phyloP scores from a whole-genome alignment of 805 yeast species.

The Saccharomycopsis selenospora region DNA sequence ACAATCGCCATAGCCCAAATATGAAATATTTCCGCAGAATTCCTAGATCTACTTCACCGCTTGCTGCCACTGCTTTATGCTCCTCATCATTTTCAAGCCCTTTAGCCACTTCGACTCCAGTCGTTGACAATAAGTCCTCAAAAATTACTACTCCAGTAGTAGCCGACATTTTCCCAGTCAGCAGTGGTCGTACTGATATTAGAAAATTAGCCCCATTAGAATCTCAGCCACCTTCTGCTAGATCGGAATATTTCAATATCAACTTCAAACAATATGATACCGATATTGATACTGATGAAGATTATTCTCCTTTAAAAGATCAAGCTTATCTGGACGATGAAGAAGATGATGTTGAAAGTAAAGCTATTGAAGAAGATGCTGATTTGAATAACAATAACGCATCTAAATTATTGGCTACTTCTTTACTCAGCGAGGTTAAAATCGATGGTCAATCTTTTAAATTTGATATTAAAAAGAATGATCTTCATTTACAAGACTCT shows the following conservation, averaged over 20 bases:
- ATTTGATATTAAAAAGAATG: constrained; percentile 6
- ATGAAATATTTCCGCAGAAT: too few relatives aligned
- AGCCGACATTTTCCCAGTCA: constrained; percentile 10
- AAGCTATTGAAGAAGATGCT: constrained; percentile 19
- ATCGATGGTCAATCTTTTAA: constrained; percentile 2
- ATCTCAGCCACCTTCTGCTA: constrained; percentile 15
- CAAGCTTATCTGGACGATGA: constrained; percentile 2
- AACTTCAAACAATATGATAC: constrained; percentile 1
- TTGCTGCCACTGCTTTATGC: too few relatives aligned
- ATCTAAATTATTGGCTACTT: not conserved
- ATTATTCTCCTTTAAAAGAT: not conserved
- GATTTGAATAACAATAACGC: not conserved
- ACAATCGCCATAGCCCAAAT: not conserved
- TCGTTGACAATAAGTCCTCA: too few relatives aligned
- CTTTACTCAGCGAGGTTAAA: not conserved
- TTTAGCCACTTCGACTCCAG: not conserved
- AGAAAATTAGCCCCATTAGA: constrained; percentile 14
- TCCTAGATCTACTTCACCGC: too few relatives aligned
- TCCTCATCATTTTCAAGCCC: too few relatives aligned
- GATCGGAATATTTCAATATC: constrained; percentile 12
- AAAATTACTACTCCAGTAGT: constrained; percentile 12
- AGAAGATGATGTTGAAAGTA: constrained; percentile 13
- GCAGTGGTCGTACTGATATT: not conserved
- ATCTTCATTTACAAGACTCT: constrained; percentile 2
- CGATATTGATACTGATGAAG: not conserved